Conservation (phyloP, 305 asterid species). For the Euphrasia arctica region DNA sequence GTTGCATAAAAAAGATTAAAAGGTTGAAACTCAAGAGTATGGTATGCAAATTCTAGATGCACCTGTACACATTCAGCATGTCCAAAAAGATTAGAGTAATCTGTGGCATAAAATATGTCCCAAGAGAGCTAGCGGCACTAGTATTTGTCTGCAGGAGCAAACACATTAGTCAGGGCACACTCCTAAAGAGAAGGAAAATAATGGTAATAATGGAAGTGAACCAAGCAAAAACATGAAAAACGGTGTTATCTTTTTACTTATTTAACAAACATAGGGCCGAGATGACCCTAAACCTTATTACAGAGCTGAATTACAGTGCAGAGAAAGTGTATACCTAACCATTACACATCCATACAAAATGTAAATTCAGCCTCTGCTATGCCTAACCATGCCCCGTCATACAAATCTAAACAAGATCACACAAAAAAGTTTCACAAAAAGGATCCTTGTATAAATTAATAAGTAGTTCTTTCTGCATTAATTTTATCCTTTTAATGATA, state of each 20-base stretch:
- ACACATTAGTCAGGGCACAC: constrained; percentile 6
- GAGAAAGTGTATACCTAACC: not conserved
- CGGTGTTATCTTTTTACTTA: not conserved
- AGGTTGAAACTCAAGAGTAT: not conserved
- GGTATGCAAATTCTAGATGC: constrained; percentile 15
- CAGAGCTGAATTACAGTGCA: not conserved
- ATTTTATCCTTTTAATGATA: no score
- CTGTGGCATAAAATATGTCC: constrained; percentile 87
- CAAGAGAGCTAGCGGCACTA: constrained; percentile 86
- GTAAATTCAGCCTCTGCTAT: not conserved
- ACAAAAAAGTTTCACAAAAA: no score
- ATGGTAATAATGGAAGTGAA: not conserved
- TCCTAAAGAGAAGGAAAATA: constrained; percentile 6
- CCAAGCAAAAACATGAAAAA: not conserved
- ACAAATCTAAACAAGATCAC: not conserved
- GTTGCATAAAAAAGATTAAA: constrained; percentile 12
- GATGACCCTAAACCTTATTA: no score
- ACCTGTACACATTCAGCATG: constrained; percentile 99
- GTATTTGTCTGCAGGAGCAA: constrained; percentile 81
- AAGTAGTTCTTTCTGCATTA: not conserved
- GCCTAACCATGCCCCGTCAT: not conserved
- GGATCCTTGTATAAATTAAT: no score
- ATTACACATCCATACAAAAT: not conserved
- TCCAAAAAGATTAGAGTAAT: constrained; percentile 79
- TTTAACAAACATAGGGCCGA: not conserved